Evolutionary conservation across 2,329 filamentous ascomycete genomes (phyloP).

Genomic region (Botrytis sinoallii): DNA sequence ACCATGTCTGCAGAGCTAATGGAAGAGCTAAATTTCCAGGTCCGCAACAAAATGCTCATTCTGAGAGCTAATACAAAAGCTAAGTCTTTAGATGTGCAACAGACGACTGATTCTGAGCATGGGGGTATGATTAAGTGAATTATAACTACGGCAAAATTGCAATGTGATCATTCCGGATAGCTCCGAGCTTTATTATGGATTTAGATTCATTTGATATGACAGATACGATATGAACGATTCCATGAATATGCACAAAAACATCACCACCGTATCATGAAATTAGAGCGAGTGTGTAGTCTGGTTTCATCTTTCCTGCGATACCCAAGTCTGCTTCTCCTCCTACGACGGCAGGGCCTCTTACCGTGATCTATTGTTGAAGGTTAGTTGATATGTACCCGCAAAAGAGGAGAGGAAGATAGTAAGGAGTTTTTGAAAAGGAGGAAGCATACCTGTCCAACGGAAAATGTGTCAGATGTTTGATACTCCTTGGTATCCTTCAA

Average conservation of each 20-base stretch:
- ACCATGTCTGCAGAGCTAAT: not conserved
- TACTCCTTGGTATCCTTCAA: constrained; percentile 59
- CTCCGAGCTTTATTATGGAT: not conserved
- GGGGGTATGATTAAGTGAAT: not conserved
- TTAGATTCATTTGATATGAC: not conserved
- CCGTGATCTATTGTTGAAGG: constrained; percentile 55
- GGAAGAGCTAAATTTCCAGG: constrained; percentile 5
- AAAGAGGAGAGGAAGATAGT: constrained; percentile 18
- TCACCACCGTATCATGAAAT: constrained; percentile 14
- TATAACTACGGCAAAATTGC: not conserved
- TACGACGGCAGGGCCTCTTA: constrained; percentile 70
- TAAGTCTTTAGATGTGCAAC: not conserved
- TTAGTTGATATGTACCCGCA: not conserved
- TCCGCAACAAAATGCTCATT: constrained; percentile 1
- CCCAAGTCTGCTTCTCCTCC: constrained; percentile 63
- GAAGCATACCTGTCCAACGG: constrained; percentile 59
- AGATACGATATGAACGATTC: constrained; percentile 2
- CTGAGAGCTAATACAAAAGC: not conserved
- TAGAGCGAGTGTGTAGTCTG: constrained; percentile 69
- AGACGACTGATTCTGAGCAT: not conserved
- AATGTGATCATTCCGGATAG: not conserved
- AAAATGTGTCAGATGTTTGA: constrained; percentile 61
- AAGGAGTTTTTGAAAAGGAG: not conserved
- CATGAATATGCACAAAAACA: constrained; percentile 2
- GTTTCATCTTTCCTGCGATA: constrained; percentile 60